phyloP scores from a whole-genome alignment of 1,139 yeast species.

The Kluyveromyces sp. region DNA sequence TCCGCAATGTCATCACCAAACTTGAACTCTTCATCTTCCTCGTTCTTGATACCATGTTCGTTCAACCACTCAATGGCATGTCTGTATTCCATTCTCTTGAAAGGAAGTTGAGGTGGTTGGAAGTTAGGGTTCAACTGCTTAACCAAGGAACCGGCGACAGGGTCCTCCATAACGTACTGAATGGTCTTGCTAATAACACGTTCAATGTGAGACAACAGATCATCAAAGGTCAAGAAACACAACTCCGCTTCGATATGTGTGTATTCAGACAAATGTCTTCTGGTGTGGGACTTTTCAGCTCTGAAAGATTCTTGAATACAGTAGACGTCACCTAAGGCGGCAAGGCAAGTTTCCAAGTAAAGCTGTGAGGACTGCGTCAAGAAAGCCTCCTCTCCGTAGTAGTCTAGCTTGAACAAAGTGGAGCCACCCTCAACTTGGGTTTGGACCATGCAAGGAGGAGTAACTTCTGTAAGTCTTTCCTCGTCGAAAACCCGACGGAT shows the following conservation, averaged over 20 bases:
- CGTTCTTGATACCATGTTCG: constrained; percentile 89
- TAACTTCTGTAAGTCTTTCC: constrained; percentile 78
- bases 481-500: constrained; percentile 73
- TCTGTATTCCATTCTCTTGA: constrained; percentile 83
- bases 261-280: constrained; percentile 96
- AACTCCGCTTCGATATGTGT: constrained; percentile 96
- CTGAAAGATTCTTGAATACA: constrained; percentile 98
- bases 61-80: constrained; percentile 94
- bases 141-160: constrained; percentile 83
- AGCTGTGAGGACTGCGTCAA: constrained; percentile 96
- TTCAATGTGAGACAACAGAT: constrained; percentile 80
- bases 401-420: constrained; percentile 84
- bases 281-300: constrained; percentile 97
- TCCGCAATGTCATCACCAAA: constrained; percentile 99
- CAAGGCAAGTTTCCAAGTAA: constrained; percentile 92
- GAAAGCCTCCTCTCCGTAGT: constrained; percentile 95
- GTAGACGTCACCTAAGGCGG: constrained; percentile 94
- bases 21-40: constrained; percentile 84
- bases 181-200: constrained; percentile 62
- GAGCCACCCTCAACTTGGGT: constrained; percentile 99
- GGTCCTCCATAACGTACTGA: constrained; percentile 76
- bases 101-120: constrained; percentile 74
- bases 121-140: constrained; percentile 90
- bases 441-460: constrained; percentile 99
- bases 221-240: constrained; percentile 81